These are phyloP conservation scores for Hypoxylon fragiforme DNA, from an alignment of 495 filamentous ascomycete genomes.

Conservation along the genomic window DNA sequence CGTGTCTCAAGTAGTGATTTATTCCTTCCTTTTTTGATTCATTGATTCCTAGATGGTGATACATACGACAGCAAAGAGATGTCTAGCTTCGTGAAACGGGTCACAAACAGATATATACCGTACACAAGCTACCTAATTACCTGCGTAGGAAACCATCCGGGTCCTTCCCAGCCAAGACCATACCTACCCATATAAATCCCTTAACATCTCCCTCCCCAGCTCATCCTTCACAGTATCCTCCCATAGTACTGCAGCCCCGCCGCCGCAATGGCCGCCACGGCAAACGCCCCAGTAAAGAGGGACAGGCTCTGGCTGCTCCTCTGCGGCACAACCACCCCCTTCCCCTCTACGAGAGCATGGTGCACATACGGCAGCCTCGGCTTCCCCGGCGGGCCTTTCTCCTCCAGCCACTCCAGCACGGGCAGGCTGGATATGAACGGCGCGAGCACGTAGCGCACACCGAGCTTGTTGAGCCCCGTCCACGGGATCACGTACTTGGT, in stretches of 20 bases:
- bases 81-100: background rate
- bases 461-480: constrained; percentile 7
- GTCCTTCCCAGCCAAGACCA: background rate
- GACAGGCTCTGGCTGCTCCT: background rate
- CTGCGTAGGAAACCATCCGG: no score
- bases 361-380: constrained; percentile 9
- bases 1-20: background rate
- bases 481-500: constrained; percentile 22
- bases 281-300: background rate
- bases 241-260: constrained; percentile 18
- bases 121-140: background rate
- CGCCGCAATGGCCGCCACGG: constrained; percentile 11
- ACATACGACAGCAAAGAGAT: background rate
- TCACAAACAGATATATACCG: no score
- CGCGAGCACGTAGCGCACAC: constrained; percentile 7
- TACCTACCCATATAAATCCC: background rate
- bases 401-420: constrained; percentile 32
- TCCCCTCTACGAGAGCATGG: constrained; percentile 1
- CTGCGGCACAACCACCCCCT: background rate
- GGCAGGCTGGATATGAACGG: constrained; percentile 26
- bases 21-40: background rate
- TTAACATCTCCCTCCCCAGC: background rate
- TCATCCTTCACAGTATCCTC: background rate
- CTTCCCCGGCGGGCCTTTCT: constrained; percentile 6
- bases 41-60: no score